Percentiles rank a stretch among this genome's conserved stretches.
Conservation (phyloP, 2,329 filamentous ascomycete genomes). For the Fusarium bulbicola region DNA sequence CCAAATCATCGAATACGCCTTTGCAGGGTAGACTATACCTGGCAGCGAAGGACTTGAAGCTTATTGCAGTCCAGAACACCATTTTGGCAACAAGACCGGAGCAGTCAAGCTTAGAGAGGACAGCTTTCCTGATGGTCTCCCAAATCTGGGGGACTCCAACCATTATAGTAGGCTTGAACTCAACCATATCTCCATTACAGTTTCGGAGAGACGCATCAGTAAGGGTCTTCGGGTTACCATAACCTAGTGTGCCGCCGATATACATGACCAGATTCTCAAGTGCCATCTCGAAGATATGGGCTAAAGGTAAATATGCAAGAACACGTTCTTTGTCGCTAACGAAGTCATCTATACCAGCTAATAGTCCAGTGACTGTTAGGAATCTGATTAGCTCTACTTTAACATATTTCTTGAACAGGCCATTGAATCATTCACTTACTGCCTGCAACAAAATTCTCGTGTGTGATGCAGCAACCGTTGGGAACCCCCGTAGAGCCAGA, state of each 20-base stretch:
- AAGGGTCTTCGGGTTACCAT: constrained; percentile 90
- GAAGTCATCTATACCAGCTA: constrained; percentile 78
- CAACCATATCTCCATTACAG: constrained; percentile 91
- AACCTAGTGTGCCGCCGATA: constrained; percentile 91
- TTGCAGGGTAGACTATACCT: constrained; percentile 69
- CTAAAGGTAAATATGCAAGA: constrained; percentile 90
- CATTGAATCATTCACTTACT: constrained; percentile 41
- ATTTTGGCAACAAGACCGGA: constrained; percentile 74
- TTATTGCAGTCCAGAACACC: constrained; percentile 77
- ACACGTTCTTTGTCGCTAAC: constrained; percentile 81
- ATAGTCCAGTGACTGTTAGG: constrained; percentile 75
- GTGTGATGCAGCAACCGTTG: constrained; percentile 87
- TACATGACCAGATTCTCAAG: constrained; percentile 91
- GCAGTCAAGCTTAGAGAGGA: constrained; percentile 79
- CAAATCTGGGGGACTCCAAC: constrained; percentile 96
- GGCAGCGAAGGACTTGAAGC: constrained; percentile 68
- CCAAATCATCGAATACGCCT: constrained; percentile 78
- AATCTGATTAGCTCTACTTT: constrained; percentile 48
- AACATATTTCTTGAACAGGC: background rate
- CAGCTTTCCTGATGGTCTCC: constrained; percentile 97
- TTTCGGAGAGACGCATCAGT: constrained; percentile 89
- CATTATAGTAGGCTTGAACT: constrained; percentile 87
- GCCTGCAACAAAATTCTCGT: constrained; percentile 81
- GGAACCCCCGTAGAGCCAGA: constrained; percentile 90
- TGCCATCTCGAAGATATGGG: constrained; percentile 95